Evolutionary conservation across 75 land plant species (phyloP).

Genomic region (Isoetes taiwanensis): DNA sequence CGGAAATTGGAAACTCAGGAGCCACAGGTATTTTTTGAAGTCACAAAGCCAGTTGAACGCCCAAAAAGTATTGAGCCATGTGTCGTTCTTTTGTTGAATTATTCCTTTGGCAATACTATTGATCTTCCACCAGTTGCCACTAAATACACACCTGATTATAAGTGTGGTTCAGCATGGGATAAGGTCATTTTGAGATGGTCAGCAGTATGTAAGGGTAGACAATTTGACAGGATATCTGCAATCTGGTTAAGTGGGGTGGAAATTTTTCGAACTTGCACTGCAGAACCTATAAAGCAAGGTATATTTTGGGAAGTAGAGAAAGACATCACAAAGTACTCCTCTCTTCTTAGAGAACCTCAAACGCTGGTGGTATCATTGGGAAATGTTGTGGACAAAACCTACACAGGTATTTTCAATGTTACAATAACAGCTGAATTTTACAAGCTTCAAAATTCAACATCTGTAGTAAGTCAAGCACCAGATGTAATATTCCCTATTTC

Average conservation of each 20-base stretch:
- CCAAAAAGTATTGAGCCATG: too few relatives aligned
- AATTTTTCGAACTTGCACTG: constrained; percentile 28
- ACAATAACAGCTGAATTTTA: constrained; percentile 17
- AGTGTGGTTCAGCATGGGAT: too few relatives aligned
- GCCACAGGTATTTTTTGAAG: too few relatives aligned
- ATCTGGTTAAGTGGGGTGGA: constrained; percentile 29
- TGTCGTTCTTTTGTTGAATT: too few relatives aligned
- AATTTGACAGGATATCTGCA: constrained; percentile 25
- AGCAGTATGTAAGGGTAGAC: constrained; percentile 16
- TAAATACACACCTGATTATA: too few relatives aligned
- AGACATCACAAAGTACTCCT: constrained; percentile 20
- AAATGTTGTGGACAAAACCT: constrained; percentile 14
- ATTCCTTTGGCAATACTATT: too few relatives aligned
- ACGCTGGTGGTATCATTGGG: constrained; percentile 11
- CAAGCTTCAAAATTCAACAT: background rate
- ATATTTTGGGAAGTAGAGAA: constrained; percentile 20
- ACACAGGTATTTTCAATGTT: constrained; percentile 25
- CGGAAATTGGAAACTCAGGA: too few relatives aligned
- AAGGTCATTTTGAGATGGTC: too few relatives aligned
- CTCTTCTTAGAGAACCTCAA: constrained; percentile 11
- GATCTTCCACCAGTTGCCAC: too few relatives aligned
- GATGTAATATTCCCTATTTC: constrained; percentile 25
- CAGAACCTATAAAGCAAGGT: constrained; percentile 19
- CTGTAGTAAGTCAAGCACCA: background rate
- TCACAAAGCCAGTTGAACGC: too few relatives aligned